Conservation (phyloP, 1,284 basidiomycete species). For the Tilletia walkeri region DNA sequence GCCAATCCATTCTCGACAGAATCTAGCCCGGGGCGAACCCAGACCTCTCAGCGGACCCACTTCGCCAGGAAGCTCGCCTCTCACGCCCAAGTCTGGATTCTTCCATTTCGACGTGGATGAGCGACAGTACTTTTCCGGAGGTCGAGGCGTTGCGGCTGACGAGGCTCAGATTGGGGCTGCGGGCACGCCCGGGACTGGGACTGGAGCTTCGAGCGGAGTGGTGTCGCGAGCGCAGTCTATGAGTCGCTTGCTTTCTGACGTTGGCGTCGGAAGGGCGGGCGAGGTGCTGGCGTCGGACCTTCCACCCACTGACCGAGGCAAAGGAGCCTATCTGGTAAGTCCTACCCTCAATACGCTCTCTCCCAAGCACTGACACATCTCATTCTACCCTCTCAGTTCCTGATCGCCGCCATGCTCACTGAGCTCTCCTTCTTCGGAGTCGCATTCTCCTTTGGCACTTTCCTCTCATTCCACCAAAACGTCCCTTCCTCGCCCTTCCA, state of each 20-base stretch:
- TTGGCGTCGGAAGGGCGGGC: background rate
- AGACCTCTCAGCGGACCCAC: too few species aligned
- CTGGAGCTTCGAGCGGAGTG: too few species aligned
- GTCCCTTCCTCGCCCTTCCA: background rate
- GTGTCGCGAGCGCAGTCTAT: too few species aligned
- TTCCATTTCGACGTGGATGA: too few species aligned
- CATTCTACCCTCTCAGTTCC: background rate
- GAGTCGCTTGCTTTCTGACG: background rate
- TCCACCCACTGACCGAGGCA: background rate
- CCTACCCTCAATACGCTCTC: background rate
- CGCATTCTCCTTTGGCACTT: background rate
- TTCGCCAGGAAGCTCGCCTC: too few species aligned
- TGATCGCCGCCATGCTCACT: background rate
- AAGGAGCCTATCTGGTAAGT: background rate
- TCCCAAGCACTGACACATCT: background rate
- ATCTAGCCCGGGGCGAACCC: too few species aligned
- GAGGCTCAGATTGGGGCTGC: too few species aligned
- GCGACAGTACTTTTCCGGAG: too few species aligned
- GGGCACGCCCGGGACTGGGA: too few species aligned
- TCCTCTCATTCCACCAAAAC: conserved; percentile 4
- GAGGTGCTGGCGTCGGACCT: conserved; percentile 10
- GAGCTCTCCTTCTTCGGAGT: background rate
- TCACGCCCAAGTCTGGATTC: too few species aligned
- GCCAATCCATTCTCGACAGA: too few species aligned
- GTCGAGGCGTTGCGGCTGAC: too few species aligned